Conservation (phyloP, 176 grass and related monocot species). For the Lolium perenne region DNA sequence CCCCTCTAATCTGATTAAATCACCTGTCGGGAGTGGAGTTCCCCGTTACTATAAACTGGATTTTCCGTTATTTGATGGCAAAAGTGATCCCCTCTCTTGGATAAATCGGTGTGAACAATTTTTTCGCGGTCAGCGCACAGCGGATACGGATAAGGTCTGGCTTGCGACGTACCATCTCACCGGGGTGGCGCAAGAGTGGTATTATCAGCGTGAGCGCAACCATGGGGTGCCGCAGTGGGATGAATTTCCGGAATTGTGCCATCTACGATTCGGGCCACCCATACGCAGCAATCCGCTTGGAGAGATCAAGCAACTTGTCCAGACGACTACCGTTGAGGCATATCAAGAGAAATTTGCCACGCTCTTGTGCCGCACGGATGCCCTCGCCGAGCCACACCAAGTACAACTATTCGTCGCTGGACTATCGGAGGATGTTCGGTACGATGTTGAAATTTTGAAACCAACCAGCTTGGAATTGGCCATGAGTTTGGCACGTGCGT, state of each 20-base stretch:
- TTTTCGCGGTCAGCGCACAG: neutral
- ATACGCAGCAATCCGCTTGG: neutral
- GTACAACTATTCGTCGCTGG: neutral
- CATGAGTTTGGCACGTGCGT: neutral
- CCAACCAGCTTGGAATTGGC: neutral
- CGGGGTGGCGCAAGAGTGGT: neutral
- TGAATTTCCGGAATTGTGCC: neutral
- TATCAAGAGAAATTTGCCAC: neutral
- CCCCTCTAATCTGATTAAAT: too few species aligned
- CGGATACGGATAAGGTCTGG: neutral
- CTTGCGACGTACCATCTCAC: neutral
- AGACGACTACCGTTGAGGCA: neutral
- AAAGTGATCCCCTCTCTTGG: neutral
- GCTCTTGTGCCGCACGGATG: neutral
- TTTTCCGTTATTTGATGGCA: too few species aligned
- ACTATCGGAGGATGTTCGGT: neutral
- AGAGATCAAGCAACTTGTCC: neutral
- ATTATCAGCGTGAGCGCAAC: neutral
- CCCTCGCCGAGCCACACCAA: neutral
- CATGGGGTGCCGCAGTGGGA: neutral
- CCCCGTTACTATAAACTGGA: too few species aligned
- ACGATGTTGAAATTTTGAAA: neutral
- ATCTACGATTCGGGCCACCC: neutral
- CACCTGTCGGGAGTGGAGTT: too few species aligned
- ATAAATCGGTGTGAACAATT: too few species aligned